Evolutionary conservation across 148 eudicot species (phyloP).

Genomic region (Fagopyrum esculentum): DNA sequence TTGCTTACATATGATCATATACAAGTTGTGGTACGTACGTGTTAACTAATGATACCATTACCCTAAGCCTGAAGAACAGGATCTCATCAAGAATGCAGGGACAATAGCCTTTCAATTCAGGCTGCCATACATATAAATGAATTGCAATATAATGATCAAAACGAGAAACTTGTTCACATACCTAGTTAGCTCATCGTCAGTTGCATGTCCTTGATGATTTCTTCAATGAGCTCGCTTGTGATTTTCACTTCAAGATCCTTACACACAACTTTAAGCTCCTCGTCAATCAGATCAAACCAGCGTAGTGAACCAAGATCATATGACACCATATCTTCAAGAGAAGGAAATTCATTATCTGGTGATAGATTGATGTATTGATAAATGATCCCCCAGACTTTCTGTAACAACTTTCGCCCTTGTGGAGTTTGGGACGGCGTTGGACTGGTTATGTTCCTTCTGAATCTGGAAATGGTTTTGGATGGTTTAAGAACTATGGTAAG

Average conservation of each 20-base stretch:
- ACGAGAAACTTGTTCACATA: background rate
- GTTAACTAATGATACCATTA: constrained; percentile 3
- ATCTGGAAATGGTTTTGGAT: constrained; percentile 38
- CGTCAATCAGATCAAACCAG: constrained; percentile 52
- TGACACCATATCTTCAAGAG: constrained; percentile 57
- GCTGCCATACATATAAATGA: too few relatives aligned
- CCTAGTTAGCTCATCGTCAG: background rate
- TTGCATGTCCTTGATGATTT: constrained; percentile 45
- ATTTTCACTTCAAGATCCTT: constrained; percentile 55
- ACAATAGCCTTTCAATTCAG: background rate
- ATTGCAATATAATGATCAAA: too few relatives aligned
- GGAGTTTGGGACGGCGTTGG: constrained; percentile 25
- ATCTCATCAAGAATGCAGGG: background rate
- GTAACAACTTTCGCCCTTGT: constrained; percentile 52
- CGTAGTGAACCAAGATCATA: constrained; percentile 44
- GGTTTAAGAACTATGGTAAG: constrained; percentile 52
- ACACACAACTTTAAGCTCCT: constrained; percentile 51
- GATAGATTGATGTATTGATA: constrained; percentile 41
- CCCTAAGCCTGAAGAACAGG: background rate
- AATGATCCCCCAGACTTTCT: constrained; percentile 56
- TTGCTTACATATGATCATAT: background rate
- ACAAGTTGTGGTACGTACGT: background rate
- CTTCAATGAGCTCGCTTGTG: constrained; percentile 52
- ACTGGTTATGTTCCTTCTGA: constrained; percentile 36
- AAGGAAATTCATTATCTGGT: constrained; percentile 25